Base-by-base conservation (phyloP, 2,329 filamentous ascomycete species). In the Aspergillus glaucus region DNA sequence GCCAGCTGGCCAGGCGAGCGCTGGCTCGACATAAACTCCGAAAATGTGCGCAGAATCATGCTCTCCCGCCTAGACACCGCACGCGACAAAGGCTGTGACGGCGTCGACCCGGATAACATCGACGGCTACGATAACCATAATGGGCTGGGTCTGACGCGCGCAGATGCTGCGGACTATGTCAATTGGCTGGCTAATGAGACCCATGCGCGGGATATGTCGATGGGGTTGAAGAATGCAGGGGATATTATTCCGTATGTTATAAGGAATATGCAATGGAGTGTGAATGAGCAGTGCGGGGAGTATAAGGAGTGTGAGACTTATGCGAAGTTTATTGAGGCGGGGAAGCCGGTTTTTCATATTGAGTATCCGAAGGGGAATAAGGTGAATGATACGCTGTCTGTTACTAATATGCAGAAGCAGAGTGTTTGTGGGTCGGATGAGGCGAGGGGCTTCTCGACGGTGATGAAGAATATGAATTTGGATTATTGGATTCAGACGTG, bases 301-400 rank as follows among this genome's bases (percentile, higher is more conserved):
- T 80, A 79, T 56, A 50, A 68, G 4, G 83, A 87, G 62, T 87
- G 84, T 60, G 67, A 70, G 32, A 75, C 67, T 1, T 87, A 81
- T 62, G 65, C 69, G 2, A 65, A 75, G 3, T 87, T 87, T 59
- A 76, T 84, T 48, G 58, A 75, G 8, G 77, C 76, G 5, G 72
- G 74, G 28, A 87, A 87, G 64, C 84, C 85, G 1, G 84, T 88
- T 28, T 87, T 87, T 62, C 80, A 87, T 61, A 85, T 88, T 53
- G 85, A 88, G 68, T 88, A 88, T 59, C 82, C 82, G 2, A 71
- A 77, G 40, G 75, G 72, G 7, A 76, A 75, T 6, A 60, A 66
- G 7, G 63, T 62, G 6, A 65, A 67, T 52, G 67, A 68, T 46
- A 49, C 61, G 36, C 50, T 62, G 0, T 50, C 56, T 3, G 68